Evolutionary conservation across 2,329 filamentous ascomycete species (phyloP), one percentile per base, ranked within the genome.

Genomic region (Colletotrichum spaethianum): DNA sequence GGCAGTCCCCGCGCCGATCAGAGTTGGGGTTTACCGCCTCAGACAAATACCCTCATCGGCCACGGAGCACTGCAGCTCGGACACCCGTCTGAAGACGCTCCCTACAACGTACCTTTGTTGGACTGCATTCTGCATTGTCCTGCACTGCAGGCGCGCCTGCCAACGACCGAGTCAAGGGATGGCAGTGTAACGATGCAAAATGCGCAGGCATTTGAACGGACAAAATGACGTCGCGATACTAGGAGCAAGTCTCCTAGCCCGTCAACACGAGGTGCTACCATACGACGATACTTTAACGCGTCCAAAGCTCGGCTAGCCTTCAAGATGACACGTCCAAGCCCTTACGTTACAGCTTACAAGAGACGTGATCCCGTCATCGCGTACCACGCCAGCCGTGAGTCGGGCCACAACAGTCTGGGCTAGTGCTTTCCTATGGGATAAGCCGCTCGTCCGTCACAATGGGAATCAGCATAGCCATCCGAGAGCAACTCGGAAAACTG

Each of bases 191-290:
- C 48, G 31, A 56, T 56, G 42, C 40, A 23, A 33, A 63, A 18
- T n/a, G 3, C 44, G 33, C 33, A 16, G 7, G 28, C 36, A 23
- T 18, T 20, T 20, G 16, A 48, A 50, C 18, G 38, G 36, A 69
- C 42, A 65, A 26, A 64, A 69, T 72, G 70, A 72, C 70, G 70
- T 72, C 60, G 59, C 42, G 23, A 40, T 61, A 26, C 33, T 48
- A 33, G 31, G 38, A 33, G 16, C 20, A 28, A 26, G 40, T 26
- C 18, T 18, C 14, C 26, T 11, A 33, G 14, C 23, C 23, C 42
- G 9, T 40, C 36, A 31, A 38, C 36, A 14, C 38, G 7, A n/a
- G 18, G 33, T 4, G 36, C n/a, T 9, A 23, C 20, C 26, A 20
- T 56, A 57, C n/a, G 4, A 26, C n/a, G 33, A 11, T 18, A 46